Evolutionary conservation across 2,329 filamentous ascomycete species (phyloP).

Genomic region (Fusarium oligoseptatum): DNA sequence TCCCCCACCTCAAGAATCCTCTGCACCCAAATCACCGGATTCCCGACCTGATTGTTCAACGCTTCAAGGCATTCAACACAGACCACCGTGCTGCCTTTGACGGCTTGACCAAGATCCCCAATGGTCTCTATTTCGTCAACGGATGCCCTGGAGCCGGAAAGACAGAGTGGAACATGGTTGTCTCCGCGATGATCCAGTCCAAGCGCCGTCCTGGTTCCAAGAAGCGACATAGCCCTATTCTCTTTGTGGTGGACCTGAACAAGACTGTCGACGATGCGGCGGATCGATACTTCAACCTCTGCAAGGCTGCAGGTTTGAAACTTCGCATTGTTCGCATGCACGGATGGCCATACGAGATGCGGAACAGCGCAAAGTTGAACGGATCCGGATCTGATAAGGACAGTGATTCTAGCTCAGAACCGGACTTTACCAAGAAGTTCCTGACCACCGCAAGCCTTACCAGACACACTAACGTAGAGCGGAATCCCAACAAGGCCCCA

Average conservation of each 20-base stretch:
- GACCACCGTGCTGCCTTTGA: constrained; percentile 56
- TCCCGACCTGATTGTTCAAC: constrained; percentile 43
- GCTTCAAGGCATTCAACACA: constrained; percentile 51
- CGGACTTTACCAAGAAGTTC: constrained; percentile 55
- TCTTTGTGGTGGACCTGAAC: constrained; percentile 64
- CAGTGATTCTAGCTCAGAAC: constrained; percentile 4
- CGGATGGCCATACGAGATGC: constrained; percentile 56
- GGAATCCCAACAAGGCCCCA: constrained; percentile 48
- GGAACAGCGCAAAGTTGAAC: constrained; percentile 49
- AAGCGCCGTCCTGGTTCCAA: constrained; percentile 42
- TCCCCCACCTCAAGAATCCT: constrained; percentile 54
- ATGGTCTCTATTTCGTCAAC: constrained; percentile 59
- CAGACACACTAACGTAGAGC: constrained; percentile 19
- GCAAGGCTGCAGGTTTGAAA: constrained; percentile 51
- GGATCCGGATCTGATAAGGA: not conserved
- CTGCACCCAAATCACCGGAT: constrained; percentile 30
- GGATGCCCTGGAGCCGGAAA: constrained; percentile 64
- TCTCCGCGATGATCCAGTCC: constrained; percentile 55
- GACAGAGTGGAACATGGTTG: constrained; percentile 60
- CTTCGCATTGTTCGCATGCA: constrained; percentile 56
- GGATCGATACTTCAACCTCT: constrained; percentile 55
- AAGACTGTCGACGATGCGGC: constrained; percentile 61
- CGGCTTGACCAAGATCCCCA: constrained; percentile 53
- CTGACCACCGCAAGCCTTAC: constrained; percentile 45
- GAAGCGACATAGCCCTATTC: constrained; percentile 50